Evolutionary conservation across 2,329 filamentous ascomycete species (phyloP).

Genomic region (Colletotrichum phormii): DNA sequence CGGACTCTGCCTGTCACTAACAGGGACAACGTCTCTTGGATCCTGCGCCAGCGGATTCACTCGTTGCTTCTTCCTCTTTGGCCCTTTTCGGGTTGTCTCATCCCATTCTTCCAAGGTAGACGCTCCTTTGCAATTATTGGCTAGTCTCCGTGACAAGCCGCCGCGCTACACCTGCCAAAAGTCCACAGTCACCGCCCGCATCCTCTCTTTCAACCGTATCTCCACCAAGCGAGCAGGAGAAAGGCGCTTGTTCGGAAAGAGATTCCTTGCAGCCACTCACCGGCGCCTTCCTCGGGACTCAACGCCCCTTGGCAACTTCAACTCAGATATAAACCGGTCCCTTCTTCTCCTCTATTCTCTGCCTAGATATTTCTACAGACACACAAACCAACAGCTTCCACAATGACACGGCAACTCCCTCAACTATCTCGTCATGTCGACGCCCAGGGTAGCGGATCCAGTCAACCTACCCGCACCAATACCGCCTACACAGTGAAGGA

Average conservation of each 20-base stretch:
- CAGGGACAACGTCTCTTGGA: background rate
- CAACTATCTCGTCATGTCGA: constrained; percentile 37
- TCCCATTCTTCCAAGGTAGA: background rate
- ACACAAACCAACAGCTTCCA: background rate
- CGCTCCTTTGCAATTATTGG: constrained; percentile 12
- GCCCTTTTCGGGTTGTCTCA: constrained; percentile 9
- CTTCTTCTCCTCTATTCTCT: background rate
- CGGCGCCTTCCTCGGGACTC: constrained; percentile 7
- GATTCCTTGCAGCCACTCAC: constrained; percentile 1
- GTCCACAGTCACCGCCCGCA: background rate
- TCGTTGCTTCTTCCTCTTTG: constrained; percentile 12
- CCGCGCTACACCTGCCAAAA: constrained; percentile 8
- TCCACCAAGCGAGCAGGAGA: constrained; percentile 3
- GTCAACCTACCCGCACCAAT: constrained; percentile 16
- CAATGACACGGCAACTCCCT: constrained; percentile 36
- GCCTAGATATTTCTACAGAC: background rate
- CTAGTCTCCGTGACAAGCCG: background rate
- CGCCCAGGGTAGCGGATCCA: constrained; percentile 23
- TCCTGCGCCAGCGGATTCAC: constrained; percentile 1
- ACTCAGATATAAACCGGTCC: constrained; percentile 29
- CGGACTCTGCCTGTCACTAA: background rate
- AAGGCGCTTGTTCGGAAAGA: constrained; percentile 3
- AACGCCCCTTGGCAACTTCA: background rate
- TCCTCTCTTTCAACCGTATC: constrained; percentile 12
- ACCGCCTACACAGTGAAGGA: constrained; percentile 30